Base-by-base conservation (phyloP, 257 asterid genomes). In the Primulina eburnea region DNA sequence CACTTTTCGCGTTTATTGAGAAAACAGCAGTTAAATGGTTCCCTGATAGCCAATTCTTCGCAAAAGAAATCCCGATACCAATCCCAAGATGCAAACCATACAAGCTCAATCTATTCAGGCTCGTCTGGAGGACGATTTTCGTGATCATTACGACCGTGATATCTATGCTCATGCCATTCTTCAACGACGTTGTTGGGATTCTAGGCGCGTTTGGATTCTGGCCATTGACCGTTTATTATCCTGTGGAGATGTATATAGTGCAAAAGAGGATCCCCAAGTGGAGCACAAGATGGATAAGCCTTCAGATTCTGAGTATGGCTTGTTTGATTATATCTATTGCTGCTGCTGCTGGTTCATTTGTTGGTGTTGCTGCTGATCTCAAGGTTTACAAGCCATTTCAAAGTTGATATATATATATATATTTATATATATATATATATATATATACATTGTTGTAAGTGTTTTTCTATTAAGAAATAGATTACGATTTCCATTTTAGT, bases 241-340 rank as follows among this genome's bases (percentile, higher is more conserved):
- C 69, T 20, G 69, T 64, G 20, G 69, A 64, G 35, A 64, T 64
- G 68, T 64, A 64, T 52, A 64, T 64, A 34, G 68, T 4, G n/a
- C 68, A 37, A 38, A 64, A 64, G n/a, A 64, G 33, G 68, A 64
- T 64, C 21, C 55, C 38, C 12, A 64, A 64, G 43, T 64, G 68
- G 68, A 64, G 68, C 56, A 64, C 56, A 37, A 64, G 16, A 37
- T 64, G 68, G 68, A 64, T 64, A 37, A 34, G 68, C 68, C 68
- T 64, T 34, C 68, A 64, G 28, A 64, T 64, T 24, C 33, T 64
- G 14, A 64, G 68, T 37, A 28, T 64, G 14, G 14, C 68, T 64
- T 64, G 68, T 28, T 30, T 64, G 21, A 9, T 35, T 18, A 64
- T 64, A 47, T 64, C 68, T 12, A 18, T 64, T 1, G 68, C 68